phyloP scores from a whole-genome alignment of 2,329 filamentous ascomycete genomes.

The Rutstroemia sp. region DNA sequence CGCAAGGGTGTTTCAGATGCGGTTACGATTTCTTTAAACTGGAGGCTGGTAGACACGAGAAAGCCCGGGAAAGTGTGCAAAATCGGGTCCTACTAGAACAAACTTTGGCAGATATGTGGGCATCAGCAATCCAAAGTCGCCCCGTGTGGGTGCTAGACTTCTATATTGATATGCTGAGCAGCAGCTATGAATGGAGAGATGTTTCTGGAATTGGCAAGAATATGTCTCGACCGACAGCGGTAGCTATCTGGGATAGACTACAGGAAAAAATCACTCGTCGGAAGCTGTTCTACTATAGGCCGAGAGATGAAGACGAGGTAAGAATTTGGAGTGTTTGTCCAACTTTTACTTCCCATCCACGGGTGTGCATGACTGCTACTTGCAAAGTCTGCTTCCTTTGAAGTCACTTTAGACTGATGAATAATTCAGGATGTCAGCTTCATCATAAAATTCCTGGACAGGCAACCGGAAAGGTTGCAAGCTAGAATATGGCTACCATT shows the following conservation, averaged over 20 bases:
- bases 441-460: not conserved
- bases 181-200: slow-evolving; percentile 14
- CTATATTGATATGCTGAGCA: slow-evolving; percentile 20
- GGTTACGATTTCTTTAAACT: slow-evolving; percentile 14
- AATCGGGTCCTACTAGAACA: slow-evolving; percentile 1
- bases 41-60: slow-evolving; percentile 11
- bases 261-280: not conserved
- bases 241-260: slow-evolving; percentile 17
- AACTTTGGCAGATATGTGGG: slow-evolving; percentile 14
- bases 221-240: slow-evolving; percentile 10
- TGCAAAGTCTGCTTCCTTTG: too few relatives aligned
- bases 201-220: slow-evolving; percentile 9
- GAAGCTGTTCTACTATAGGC: slow-evolving; percentile 10
- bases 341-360: not conserved
- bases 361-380: too few relatives aligned
- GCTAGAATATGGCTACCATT: too few relatives aligned
- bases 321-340: not conserved
- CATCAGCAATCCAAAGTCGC: not conserved
- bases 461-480: not conserved
- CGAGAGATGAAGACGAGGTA: slow-evolving; percentile 7
- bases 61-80: slow-evolving; percentile 7
- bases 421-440: too few relatives aligned
- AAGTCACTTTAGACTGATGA: too few relatives aligned
- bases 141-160: not conserved
- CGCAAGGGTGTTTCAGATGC: slow-evolving; percentile 1